Conservation (phyloP, 768 basidiomycete species). For the Scleroderma citrinum region DNA sequence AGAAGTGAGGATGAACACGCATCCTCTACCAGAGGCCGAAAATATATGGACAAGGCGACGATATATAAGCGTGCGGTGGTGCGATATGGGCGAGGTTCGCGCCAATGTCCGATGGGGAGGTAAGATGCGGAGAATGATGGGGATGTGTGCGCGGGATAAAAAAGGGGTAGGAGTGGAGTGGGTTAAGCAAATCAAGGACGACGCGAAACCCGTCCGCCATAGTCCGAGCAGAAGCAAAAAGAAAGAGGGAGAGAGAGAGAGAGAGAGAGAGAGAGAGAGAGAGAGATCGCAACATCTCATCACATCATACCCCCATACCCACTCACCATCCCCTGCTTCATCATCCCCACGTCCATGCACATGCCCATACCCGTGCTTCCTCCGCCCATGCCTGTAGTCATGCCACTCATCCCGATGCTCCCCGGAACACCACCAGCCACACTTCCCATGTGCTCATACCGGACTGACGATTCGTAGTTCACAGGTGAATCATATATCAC, state of each 20-base stretch:
- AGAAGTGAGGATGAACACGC: too few species aligned
- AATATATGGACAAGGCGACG: not conserved
- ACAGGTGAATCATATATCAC: constrained; percentile 28
- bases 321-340: not conserved
- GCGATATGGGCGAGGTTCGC: not conserved
- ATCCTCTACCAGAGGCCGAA: too few species aligned
- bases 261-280: not conserved
- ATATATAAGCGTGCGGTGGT: not conserved
- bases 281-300: not conserved
- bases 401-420: too few species aligned
- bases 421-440: too few species aligned
- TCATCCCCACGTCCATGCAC: not conserved
- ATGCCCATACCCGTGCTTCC: not conserved
- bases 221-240: not conserved
- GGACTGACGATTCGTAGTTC: not conserved
- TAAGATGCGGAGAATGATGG: not conserved
- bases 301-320: not conserved
- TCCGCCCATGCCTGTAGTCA: not conserved
- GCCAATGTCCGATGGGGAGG: not conserved
- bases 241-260: not conserved
- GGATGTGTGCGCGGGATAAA: not conserved
- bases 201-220: not conserved
- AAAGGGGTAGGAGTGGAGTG: not conserved
- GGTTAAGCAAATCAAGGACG: not conserved
- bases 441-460: not conserved